Evolutionary conservation across 108 stramenopile genomes (phyloP).

Genomic region (Aurantiochytrium sp.): DNA sequence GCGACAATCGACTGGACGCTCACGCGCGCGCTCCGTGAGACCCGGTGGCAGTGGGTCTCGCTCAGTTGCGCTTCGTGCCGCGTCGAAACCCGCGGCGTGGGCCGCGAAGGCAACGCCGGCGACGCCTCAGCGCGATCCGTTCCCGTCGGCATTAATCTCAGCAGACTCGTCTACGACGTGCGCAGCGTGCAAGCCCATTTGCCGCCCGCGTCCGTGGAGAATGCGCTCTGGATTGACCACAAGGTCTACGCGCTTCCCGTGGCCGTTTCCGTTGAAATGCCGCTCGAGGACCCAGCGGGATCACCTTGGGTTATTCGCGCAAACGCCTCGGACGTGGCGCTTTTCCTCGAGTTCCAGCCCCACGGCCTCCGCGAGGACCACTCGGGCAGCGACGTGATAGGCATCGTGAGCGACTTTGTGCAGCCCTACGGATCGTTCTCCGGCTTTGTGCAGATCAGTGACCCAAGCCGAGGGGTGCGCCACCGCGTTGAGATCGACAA

Average conservation of each 20-base stretch:
- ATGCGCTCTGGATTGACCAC: neutral
- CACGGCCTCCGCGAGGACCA: constrained; percentile 22
- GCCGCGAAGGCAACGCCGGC: neutral
- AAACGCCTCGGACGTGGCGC: neutral
- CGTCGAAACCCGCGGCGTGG: neutral
- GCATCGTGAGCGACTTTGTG: constrained; percentile 22
- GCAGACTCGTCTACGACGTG: neutral
- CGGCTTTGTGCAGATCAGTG: neutral
- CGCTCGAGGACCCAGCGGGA: neutral
- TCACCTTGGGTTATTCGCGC: neutral
- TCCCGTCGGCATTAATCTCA: neutral
- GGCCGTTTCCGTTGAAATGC: neutral
- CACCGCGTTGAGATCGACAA: neutral
- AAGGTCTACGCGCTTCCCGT: neutral
- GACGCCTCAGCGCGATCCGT: neutral
- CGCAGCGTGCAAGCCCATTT: neutral
- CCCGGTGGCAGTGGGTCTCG: constrained; percentile 10
- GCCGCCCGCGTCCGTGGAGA: neutral
- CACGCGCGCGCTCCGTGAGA: neutral
- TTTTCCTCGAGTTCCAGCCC: neutral
- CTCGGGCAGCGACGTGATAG: neutral
- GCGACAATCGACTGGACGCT: neutral
- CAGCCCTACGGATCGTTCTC: neutral
- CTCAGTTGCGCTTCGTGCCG: neutral
- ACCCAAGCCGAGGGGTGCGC: neutral